Evolutionary conservation across 768 basidiomycete species (phyloP).

Genomic region (Guyanaporus albipodus): DNA sequence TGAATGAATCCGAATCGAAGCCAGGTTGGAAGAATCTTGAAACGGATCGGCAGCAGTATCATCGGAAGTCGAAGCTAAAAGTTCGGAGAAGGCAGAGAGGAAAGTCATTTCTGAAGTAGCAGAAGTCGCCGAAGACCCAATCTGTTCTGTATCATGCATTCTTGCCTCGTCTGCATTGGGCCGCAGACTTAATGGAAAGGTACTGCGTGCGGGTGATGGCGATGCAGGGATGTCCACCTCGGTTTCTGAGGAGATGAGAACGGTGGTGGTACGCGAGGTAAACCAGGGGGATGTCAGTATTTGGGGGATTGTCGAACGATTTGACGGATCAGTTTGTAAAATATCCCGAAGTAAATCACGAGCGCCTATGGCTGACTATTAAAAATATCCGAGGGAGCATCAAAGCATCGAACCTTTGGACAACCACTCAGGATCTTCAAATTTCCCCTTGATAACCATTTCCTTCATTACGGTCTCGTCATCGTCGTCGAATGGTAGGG

Average conservation of each 20-base stretch:
- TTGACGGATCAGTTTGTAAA: constrained; percentile 69
- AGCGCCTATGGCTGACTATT: constrained; percentile 52
- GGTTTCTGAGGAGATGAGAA: constrained; percentile 3
- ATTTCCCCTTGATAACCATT: constrained; percentile 81
- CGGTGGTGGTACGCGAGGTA: constrained; percentile 29
- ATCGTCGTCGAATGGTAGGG: constrained; percentile 87
- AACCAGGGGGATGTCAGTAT: constrained; percentile 91
- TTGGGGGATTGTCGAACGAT: constrained; percentile 76
- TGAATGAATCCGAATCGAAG: constrained; percentile 39
- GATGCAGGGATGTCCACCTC: constrained; percentile 27
- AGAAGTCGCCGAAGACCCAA: constrained; percentile 46
- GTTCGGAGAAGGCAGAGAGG: constrained; percentile 52
- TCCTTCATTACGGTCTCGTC: constrained; percentile 79
- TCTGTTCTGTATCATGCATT: constrained; percentile 26
- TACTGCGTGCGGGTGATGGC: constrained; percentile 30
- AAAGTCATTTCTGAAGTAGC: constrained; percentile 43
- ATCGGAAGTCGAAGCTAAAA: constrained; percentile 53
- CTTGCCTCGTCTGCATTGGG: constrained; percentile 7
- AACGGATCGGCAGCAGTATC: constrained; percentile 44
- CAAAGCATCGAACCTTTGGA: constrained; percentile 58
- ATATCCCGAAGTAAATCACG: constrained; percentile 77
- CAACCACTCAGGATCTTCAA: constrained; percentile 91
- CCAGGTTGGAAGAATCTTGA: constrained; percentile 19
- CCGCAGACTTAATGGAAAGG: constrained; percentile 28
- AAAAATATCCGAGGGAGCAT: neutral